Evolutionary conservation across 1,284 basidiomycete genomes (phyloP).

Genomic region (Boletellus sp.): DNA sequence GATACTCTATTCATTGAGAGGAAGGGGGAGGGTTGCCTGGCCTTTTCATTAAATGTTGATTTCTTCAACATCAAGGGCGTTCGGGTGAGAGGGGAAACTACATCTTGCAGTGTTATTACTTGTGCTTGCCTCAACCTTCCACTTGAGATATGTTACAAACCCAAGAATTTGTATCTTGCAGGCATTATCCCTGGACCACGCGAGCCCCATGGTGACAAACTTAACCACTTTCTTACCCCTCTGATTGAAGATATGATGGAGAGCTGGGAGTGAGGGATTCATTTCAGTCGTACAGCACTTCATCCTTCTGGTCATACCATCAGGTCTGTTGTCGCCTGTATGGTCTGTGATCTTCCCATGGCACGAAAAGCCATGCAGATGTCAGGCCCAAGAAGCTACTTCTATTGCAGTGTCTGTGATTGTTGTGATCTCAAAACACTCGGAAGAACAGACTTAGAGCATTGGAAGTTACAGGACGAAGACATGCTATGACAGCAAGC

Average conservation of each 20-base stretch:
- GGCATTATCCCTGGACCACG: slow-evolving; percentile 28
- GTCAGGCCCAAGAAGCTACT: slow-evolving; percentile 4
- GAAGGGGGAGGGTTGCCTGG: background rate
- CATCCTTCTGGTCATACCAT: slow-evolving; percentile 2
- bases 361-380: slow-evolving; percentile 25
- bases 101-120: slow-evolving; percentile 4
- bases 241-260: slow-evolving; percentile 27
- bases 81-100: background rate
- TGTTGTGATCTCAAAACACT: slow-evolving; percentile 8
- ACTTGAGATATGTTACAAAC: slow-evolving; percentile 20
- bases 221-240: slow-evolving; percentile 29
- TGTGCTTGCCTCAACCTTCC: slow-evolving; percentile 29
- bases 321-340: slow-evolving; percentile 16
- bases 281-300: slow-evolving; percentile 19
- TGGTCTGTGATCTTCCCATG: slow-evolving; percentile 36
- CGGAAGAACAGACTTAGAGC: slow-evolving; percentile 24
- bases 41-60: slow-evolving; percentile 1
- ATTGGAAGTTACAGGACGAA: slow-evolving; percentile 19
- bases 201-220: slow-evolving; percentile 19
- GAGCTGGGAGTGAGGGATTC: slow-evolving; percentile 28
- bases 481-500: slow-evolving; percentile 18
- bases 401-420: slow-evolving; percentile 36
- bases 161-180: slow-evolving; percentile 31
- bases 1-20: background rate
- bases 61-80: slow-evolving; percentile 2